Conservation (phyloP, 2,329 filamentous ascomycete genomes). For the Neonectria magnoliae region DNA sequence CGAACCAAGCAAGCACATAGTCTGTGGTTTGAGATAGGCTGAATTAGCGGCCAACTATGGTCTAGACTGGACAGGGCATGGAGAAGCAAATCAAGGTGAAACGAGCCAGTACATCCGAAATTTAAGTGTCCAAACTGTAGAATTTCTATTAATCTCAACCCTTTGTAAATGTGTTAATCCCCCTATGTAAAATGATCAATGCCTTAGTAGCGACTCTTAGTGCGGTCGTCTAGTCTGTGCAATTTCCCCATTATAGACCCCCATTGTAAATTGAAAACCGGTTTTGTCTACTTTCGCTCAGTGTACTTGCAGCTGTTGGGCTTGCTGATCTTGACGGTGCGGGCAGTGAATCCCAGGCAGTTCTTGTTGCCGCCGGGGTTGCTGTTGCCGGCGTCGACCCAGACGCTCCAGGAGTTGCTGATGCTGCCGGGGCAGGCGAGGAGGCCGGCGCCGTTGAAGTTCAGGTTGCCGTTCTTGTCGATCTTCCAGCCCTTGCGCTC, state of each 20-base stretch:
- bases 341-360: conserved; percentile 50
- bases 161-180: background rate
- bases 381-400: conserved; percentile 45
- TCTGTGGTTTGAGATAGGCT: too few relatives aligned
- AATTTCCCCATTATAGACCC: background rate
- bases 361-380: conserved; percentile 50
- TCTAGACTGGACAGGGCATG: too few relatives aligned
- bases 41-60: too few relatives aligned
- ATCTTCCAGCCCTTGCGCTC: conserved; percentile 61
- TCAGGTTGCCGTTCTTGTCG: conserved; percentile 54
- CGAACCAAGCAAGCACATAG: too few relatives aligned
- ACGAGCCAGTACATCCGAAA: background rate
- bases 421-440: conserved; percentile 63
- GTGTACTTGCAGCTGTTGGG: conserved; percentile 53
- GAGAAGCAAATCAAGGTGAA: too few relatives aligned
- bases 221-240: background rate
- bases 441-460: conserved; percentile 56
- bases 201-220: background rate
- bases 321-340: conserved; percentile 40
- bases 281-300: background rate
- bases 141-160: background rate
- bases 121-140: background rate
- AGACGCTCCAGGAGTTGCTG: conserved; percentile 53
- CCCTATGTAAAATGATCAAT: background rate
- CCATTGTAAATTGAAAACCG: background rate